Evolutionary conservation across 208 protist genomes (phyloP).

Genomic region (Leishmania gerbilli): DNA sequence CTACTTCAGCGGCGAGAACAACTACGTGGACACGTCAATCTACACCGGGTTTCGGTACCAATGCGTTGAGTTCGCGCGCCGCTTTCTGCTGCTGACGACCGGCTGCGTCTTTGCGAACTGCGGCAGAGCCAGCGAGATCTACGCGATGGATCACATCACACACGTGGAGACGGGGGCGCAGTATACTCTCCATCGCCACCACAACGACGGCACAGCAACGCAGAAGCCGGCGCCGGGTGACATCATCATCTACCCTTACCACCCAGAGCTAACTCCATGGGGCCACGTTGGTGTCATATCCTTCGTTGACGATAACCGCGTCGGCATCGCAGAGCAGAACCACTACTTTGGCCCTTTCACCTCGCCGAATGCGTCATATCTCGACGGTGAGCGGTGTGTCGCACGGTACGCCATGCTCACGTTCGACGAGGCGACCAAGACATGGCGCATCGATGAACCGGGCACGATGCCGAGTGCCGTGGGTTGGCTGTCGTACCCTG

Average conservation of each 20-base stretch:
- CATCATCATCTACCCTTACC: conserved; percentile 73
- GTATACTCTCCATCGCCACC: conserved; percentile 47
- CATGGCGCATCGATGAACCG: conserved; percentile 47
- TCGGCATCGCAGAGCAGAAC: conserved; percentile 84
- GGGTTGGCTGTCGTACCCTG: conserved; percentile 71
- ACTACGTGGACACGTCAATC: conserved; percentile 66
- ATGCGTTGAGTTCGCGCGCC: conserved; percentile 81
- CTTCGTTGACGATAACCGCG: conserved; percentile 59
- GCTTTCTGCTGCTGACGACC: conserved; percentile 73
- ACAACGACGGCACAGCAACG: conserved; percentile 48
- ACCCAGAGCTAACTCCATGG: conserved; percentile 54
- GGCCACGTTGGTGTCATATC: conserved; percentile 79
- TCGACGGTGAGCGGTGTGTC: conserved; percentile 67
- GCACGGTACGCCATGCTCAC: conserved; percentile 48
- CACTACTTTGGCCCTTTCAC: conserved; percentile 56
- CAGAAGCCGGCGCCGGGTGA: conserved; percentile 55
- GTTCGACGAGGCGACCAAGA: conserved; percentile 30
- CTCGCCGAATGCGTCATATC: conserved; percentile 51
- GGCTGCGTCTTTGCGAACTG: conserved; percentile 76
- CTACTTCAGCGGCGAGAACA: conserved; percentile 85
- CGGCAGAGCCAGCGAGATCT: conserved; percentile 69
- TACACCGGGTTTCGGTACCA: conserved; percentile 85
- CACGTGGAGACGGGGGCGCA: conserved; percentile 60
- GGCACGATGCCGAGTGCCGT: conserved; percentile 28
- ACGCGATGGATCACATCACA: conserved; percentile 58